These are phyloP conservation scores for Strobilomyces dryophilus DNA, from an alignment of 768 basidiomycete genomes.

Conservation along the genomic window DNA sequence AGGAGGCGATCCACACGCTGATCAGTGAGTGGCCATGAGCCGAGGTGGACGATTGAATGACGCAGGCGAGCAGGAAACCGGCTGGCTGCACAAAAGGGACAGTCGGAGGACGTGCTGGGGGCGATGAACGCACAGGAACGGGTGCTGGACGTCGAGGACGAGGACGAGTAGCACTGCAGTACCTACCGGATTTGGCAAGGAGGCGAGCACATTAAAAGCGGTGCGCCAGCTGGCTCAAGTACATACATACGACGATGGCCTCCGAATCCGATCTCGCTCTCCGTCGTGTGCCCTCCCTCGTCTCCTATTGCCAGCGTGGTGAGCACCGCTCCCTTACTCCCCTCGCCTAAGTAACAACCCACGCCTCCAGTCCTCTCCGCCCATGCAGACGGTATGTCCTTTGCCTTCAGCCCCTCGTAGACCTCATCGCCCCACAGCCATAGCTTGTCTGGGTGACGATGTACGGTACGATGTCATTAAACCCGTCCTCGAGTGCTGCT, in stretches of 20 bases:
- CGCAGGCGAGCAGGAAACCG: constrained; percentile 57
- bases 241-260: constrained; percentile 16
- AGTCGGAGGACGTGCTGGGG: constrained; percentile 74
- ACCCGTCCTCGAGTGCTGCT: constrained; percentile 73
- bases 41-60: constrained; percentile 2
- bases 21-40: constrained; percentile 62
- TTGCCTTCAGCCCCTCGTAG: background rate
- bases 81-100: constrained; percentile 73
- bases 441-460: constrained; percentile 56
- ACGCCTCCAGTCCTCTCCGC: constrained; percentile 46
- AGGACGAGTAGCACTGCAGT: constrained; percentile 7
- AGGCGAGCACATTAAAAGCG: constrained; percentile 13
- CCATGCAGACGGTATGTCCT: constrained; percentile 56
- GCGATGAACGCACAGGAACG: constrained; percentile 78
- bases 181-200: constrained; percentile 16
- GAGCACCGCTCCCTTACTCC: constrained; percentile 19
- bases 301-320: constrained; percentile 73
- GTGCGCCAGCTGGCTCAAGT: background rate
- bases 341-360: constrained; percentile 4
- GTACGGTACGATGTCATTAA: constrained; percentile 61
- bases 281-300: constrained; percentile 57
- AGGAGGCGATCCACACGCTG: constrained; percentile 87
- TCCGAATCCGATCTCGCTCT: constrained; percentile 31
- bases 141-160: constrained; percentile 42
- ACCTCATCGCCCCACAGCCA: constrained; percentile 39